Evolutionary conservation across 768 basidiomycete genomes (phyloP).

Genomic region (Phylloporus arenicola): DNA sequence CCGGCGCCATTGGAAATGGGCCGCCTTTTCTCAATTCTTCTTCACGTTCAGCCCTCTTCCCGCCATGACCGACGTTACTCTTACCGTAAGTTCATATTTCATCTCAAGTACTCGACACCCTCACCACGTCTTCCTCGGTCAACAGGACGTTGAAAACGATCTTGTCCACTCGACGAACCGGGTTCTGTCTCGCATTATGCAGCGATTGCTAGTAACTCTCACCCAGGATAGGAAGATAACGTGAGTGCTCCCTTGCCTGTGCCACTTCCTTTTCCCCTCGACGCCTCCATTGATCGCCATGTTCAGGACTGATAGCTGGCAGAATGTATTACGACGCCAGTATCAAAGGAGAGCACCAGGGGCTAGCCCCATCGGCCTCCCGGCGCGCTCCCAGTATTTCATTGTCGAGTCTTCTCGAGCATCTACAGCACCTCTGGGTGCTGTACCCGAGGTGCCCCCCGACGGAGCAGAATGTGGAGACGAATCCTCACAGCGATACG

Average conservation of each 20-base stretch:
- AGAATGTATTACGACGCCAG: conserved; percentile 69
- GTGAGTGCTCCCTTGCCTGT: conserved; percentile 40
- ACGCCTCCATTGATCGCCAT: conserved; percentile 14
- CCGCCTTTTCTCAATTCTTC: conserved; percentile 86
- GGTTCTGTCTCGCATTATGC: conserved; percentile 69
- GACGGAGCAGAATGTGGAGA: conserved; percentile 10
- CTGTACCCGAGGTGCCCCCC: conserved; percentile 5
- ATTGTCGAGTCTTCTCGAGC: conserved; percentile 27
- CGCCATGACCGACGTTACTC: conserved; percentile 62
- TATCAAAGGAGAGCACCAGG: conserved; percentile 68
- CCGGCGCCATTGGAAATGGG: conserved; percentile 88
- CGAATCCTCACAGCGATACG: conserved; percentile 9
- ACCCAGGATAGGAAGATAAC: conserved; percentile 77
- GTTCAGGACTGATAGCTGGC: conserved; percentile 69
- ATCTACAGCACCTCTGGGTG: conserved; percentile 20
- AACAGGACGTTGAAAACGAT: conserved; percentile 76
- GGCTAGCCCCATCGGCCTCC: conserved; percentile 66
- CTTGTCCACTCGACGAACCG: conserved; percentile 53
- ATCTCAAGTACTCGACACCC: not conserved
- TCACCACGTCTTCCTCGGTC: conserved; percentile 10
- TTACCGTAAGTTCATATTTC: conserved; percentile 43
- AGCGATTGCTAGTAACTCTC: conserved; percentile 63
- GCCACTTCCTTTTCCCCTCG: conserved; percentile 9
- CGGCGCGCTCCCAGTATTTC: conserved; percentile 20
- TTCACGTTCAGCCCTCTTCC: conserved; percentile 76